Percentiles rank a stretch among this genome's conserved stretches.
These are phyloP conservation scores for Starmera dryadoides DNA, from an alignment of 805 yeast species.

Conservation along the genomic window DNA sequence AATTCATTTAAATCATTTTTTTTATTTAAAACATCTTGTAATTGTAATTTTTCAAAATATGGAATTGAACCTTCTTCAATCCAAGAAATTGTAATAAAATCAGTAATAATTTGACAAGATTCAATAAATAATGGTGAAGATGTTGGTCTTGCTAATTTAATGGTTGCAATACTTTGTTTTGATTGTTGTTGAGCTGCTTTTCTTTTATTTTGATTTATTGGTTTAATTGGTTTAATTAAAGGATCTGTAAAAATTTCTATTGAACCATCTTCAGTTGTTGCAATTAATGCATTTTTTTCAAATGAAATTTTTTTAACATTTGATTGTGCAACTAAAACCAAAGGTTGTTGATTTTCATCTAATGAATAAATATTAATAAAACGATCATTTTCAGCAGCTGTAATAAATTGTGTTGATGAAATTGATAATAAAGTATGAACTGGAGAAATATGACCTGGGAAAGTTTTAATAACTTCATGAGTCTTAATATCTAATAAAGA, in stretches of 20 bases:
- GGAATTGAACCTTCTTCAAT: conserved; percentile 53
- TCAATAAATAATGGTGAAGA: conserved; percentile 19
- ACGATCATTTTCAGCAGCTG: conserved; percentile 75
- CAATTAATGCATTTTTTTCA: conserved; percentile 34
- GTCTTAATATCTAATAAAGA: conserved; percentile 39
- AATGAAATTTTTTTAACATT: conserved; percentile 42
- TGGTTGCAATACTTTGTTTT: conserved; percentile 37
- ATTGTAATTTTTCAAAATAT: conserved; percentile 45
- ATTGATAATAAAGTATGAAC: conserved; percentile 41
- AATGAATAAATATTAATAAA: conserved; percentile 66
- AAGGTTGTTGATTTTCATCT: conserved; percentile 24
- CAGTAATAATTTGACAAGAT: conserved; percentile 24
- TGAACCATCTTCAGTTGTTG: conserved; percentile 67
- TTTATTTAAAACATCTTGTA: conserved; percentile 30
- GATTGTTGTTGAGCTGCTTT: conserved; percentile 35
- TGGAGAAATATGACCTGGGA: conserved; percentile 75
- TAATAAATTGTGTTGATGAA: conserved; percentile 40
- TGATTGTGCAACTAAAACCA: conserved; percentile 67
- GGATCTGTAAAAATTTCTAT: conserved; percentile 69
- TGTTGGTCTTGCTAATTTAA: conserved; percentile 42
- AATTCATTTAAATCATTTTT: too few relatives aligned
- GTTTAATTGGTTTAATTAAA: conserved; percentile 18
- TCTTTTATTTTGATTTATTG: conserved; percentile 40
- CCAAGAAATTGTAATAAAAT: conserved; percentile 47
- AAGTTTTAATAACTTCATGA: conserved; percentile 37